These are phyloP conservation scores for Lentinula sp. DNA, from an alignment of 768 basidiomycete genomes.

Conservation along the genomic window DNA sequence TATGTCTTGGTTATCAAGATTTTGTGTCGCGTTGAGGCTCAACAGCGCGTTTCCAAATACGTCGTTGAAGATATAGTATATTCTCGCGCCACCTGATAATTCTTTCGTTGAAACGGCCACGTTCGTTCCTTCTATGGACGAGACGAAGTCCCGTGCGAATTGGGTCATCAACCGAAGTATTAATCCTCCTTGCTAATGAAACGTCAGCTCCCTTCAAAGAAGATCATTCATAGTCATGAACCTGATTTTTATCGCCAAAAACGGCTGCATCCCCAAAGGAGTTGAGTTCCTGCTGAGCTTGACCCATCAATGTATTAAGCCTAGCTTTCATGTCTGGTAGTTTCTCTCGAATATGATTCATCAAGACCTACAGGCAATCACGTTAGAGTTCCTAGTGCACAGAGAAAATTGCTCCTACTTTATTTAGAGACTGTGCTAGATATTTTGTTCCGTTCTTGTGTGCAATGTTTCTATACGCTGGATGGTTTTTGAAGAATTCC, in stretches of 20 bases:
- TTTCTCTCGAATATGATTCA: slow-evolving; percentile 98
- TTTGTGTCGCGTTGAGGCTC: slow-evolving; percentile 85
- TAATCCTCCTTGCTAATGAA: slow-evolving; percentile 69
- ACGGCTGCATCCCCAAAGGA: slow-evolving; percentile 92
- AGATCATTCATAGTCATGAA: slow-evolving; percentile 17
- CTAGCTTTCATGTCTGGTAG: slow-evolving; percentile 99
- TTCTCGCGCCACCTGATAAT: slow-evolving; percentile 93
- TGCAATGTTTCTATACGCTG: slow-evolving; percentile 91
- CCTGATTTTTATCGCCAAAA: slow-evolving; percentile 88
- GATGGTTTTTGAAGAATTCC: slow-evolving; percentile 87
- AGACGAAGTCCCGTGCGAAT: slow-evolving; percentile 94
- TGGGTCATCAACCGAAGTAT: slow-evolving; percentile 97
- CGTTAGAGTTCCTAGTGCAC: neutral
- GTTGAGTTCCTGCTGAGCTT: slow-evolving; percentile 96
- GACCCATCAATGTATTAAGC: slow-evolving; percentile 96
- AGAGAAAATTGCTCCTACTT: slow-evolving; percentile 43
- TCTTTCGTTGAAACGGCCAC: slow-evolving; percentile 97
- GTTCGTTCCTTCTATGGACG: slow-evolving; percentile 96
- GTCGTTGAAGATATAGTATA: slow-evolving; percentile 99
- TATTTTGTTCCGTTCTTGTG: slow-evolving; percentile 98
- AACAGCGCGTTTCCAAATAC: slow-evolving; percentile 90
- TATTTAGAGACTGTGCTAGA: slow-evolving; percentile 88
- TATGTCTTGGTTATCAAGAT: slow-evolving; percentile 91
- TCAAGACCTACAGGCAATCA: slow-evolving; percentile 54
- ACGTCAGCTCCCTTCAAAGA: neutral